A percentile compares a stretch with the other conserved stretches of the same genome.
These are phyloP conservation scores for Ambrosia artemisiifolia DNA, from an alignment of 129 eudicot genomes.

Conservation along the genomic window DNA sequence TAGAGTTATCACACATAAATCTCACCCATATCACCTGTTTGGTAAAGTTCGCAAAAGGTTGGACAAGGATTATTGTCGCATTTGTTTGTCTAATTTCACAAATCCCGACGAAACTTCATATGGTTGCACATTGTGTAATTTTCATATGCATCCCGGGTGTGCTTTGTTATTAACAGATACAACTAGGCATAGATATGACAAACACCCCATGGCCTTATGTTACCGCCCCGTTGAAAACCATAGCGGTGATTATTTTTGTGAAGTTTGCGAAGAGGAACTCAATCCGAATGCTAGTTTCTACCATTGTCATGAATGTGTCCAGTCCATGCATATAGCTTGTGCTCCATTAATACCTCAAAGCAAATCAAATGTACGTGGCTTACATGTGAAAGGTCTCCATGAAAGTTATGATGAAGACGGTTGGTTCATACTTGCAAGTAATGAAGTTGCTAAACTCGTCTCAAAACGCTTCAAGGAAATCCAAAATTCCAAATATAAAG, in stretches of 20 bases:
- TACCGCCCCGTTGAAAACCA: slow-evolving; percentile 16
- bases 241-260: slow-evolving; percentile 14
- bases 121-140: not conserved
- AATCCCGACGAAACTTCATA: not conserved
- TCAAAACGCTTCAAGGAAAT: no score
- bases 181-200: slow-evolving; percentile 17
- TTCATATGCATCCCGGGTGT: not conserved
- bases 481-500: no score
- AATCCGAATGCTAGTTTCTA: not conserved
- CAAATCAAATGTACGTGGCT: not conserved
- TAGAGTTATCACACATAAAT: not conserved
- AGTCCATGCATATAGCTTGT: slow-evolving; percentile 17
- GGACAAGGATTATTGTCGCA: not conserved
- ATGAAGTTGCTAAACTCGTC: no score
- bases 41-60: not conserved
- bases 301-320: slow-evolving; percentile 15
- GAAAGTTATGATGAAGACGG: no score
- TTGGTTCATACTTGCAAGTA: no score
- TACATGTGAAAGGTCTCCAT: no score
- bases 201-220: slow-evolving; percentile 15
- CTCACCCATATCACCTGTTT: slow-evolving; percentile 12
- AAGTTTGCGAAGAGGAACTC: slow-evolving; percentile 8
- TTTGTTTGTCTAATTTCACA: not conserved
- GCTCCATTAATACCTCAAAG: not conserved
- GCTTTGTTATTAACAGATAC: not conserved